Percentiles rank a stretch among this genome's conserved stretches.
Evolutionary conservation across 148 eudicot genomes (phyloP).

Genomic region (Simmondsia chinensis): DNA sequence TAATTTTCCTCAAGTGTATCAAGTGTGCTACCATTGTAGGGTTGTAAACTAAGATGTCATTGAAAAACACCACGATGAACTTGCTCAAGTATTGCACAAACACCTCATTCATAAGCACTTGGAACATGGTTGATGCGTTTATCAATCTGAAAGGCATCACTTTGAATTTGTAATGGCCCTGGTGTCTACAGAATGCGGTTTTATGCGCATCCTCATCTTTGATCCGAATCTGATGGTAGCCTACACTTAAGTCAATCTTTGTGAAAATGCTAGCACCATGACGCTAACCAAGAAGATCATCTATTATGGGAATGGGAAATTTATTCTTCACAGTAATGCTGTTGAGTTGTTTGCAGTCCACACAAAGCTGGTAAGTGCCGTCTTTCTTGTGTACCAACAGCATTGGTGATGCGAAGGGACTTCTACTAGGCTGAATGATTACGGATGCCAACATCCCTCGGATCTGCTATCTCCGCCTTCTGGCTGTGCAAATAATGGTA

Average conservation of each 20-base stretch:
- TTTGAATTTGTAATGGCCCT: too few species aligned
- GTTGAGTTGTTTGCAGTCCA: not conserved
- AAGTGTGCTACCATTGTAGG: not conserved
- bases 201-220: not conserved
- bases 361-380: not conserved
- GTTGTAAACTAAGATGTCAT: conserved; percentile 8
- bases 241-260: not conserved
- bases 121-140: too few species aligned
- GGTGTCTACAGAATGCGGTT: too few species aligned
- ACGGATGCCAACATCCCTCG: too few species aligned
- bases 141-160: too few species aligned
- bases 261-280: not conserved
- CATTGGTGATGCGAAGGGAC: too few species aligned
- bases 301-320: not conserved
- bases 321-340: not conserved
- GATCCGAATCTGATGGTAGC: not conserved
- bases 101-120: not conserved
- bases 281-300: not conserved
- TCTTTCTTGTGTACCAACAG: too few species aligned
- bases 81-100: not conserved
- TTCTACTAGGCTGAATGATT: too few species aligned
- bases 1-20: not conserved
- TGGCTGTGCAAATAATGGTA: too few species aligned
- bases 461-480: too few species aligned
- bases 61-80: conserved; percentile 3